phyloP scores from a whole-genome alignment of 306 rosid species.

The Castanea crenata region DNA sequence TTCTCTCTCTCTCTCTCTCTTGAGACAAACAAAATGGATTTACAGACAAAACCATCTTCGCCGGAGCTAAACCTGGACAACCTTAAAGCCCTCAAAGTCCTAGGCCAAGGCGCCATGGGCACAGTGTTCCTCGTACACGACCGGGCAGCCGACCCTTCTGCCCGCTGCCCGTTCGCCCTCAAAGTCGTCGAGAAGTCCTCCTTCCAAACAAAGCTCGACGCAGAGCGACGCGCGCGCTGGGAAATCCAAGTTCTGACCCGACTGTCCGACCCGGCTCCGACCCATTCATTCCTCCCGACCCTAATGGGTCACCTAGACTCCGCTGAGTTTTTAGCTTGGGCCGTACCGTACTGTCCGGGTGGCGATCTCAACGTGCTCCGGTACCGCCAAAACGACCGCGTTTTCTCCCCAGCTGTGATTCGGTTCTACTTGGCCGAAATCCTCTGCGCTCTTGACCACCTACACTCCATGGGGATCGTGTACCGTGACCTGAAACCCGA shows the following conservation, averaged over 20 bases:
- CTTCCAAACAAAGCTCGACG: constrained; percentile 54
- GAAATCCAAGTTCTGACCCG: constrained; percentile 65
- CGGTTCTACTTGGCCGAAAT: constrained; percentile 84
- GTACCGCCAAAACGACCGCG: constrained; percentile 67
- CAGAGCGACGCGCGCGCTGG: constrained; percentile 83
- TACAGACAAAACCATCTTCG: constrained; percentile 24
- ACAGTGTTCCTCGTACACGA: constrained; percentile 81
- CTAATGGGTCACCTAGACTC: constrained; percentile 58
- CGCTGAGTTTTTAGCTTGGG: constrained; percentile 62
- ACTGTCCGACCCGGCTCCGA: constrained; percentile 40
- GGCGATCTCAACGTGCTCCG: constrained; percentile 93
- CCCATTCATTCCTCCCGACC: constrained; percentile 66
- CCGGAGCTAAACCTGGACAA: constrained; percentile 54
- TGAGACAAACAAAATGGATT: constrained; percentile 35
- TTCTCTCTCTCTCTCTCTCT: background rate
- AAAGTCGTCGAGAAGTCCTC: constrained; percentile 73
- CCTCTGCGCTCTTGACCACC: constrained; percentile 77
- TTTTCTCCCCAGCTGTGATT: constrained; percentile 71
- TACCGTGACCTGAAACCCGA: constrained; percentile 96
- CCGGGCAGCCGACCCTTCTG: constrained; percentile 20
- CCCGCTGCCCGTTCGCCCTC: constrained; percentile 52
- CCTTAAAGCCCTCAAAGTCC: constrained; percentile 59
- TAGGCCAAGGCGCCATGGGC: constrained; percentile 96
- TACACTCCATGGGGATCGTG: constrained; percentile 70
- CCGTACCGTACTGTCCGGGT: constrained; percentile 85